phyloP scores from a whole-genome alignment of 192 early-diverging fungal species.

The Umbelopsis sp. region DNA sequence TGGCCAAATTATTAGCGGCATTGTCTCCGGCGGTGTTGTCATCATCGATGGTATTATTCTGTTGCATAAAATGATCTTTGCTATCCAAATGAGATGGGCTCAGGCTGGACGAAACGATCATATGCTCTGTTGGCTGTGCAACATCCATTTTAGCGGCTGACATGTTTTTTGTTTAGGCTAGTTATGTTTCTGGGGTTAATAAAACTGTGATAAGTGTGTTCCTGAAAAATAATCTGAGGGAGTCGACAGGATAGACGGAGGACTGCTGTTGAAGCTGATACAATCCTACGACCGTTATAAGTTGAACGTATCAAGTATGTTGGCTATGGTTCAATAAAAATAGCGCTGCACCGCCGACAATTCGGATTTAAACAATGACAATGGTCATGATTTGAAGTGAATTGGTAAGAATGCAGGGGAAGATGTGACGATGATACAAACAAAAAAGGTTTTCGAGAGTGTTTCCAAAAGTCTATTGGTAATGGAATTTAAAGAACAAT shows the following conservation, averaged over 20 bases:
- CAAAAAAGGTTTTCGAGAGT: neutral
- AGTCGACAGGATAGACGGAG: too few species aligned
- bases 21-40: neutral
- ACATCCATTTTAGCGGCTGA: neutral
- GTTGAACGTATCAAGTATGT: neutral
- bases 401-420: neutral
- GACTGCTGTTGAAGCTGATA: too few species aligned
- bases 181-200: too few species aligned
- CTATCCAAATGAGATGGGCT: neutral
- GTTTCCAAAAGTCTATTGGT: too few species aligned
- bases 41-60: neutral
- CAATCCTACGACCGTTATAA: neutral
- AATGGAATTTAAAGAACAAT: too few species aligned
- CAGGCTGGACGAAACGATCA: neutral
- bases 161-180: neutral
- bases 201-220: too few species aligned
- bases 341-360: neutral
- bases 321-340: neutral
- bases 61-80: neutral
- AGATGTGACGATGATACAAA: neutral
- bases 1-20: neutral
- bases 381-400: neutral
- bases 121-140: conserved; percentile 9
- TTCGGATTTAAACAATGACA: neutral
- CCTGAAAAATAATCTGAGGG: too few species aligned